These are phyloP conservation scores for Paraconiothyrium brasiliense DNA, from an alignment of 2,329 filamentous ascomycete species.

Conservation along the genomic window DNA sequence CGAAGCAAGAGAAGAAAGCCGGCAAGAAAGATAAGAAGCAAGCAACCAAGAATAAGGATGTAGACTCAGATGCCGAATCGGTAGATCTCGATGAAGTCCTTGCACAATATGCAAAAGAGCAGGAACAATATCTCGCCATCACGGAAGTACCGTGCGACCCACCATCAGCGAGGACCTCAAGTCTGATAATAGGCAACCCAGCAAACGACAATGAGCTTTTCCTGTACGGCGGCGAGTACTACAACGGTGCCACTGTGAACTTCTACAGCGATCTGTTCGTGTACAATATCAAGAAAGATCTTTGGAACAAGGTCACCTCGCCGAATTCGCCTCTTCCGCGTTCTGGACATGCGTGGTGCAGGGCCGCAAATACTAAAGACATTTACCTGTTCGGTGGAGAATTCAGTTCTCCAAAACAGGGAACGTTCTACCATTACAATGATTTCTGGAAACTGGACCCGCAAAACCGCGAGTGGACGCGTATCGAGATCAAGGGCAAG, in stretches of 20 bases:
- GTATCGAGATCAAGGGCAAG: conserved; percentile 82
- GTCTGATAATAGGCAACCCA: conserved; percentile 85
- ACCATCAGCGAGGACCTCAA: conserved; percentile 80
- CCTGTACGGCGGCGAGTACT: conserved; percentile 94
- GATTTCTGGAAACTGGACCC: conserved; percentile 97
- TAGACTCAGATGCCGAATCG: conserved; percentile 90
- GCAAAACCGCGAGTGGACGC: conserved; percentile 85
- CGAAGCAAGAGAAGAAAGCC: conserved; percentile 89
- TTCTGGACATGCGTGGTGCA: conserved; percentile 93
- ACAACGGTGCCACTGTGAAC: conserved; percentile 84
- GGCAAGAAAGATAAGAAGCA: conserved; percentile 79
- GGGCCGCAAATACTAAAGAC: conserved; percentile 83
- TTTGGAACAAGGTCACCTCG: conserved; percentile 90
- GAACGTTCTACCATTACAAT: conserved; percentile 98
- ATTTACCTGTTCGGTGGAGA: conserved; percentile 96
- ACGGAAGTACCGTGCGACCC: conserved; percentile 80
- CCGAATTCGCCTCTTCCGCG: conserved; percentile 91
- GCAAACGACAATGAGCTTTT: conserved; percentile 87
- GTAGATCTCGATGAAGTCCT: conserved; percentile 93
- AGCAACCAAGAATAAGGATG: conserved; percentile 74
- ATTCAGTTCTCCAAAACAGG: conserved; percentile 95
- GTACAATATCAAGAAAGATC: conserved; percentile 81
- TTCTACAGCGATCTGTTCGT: conserved; percentile 75
- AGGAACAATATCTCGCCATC: conserved; percentile 93
- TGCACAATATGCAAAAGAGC: conserved; percentile 88